Conservation (phyloP, 805 yeast species). For the Ogataea ramenticola region DNA sequence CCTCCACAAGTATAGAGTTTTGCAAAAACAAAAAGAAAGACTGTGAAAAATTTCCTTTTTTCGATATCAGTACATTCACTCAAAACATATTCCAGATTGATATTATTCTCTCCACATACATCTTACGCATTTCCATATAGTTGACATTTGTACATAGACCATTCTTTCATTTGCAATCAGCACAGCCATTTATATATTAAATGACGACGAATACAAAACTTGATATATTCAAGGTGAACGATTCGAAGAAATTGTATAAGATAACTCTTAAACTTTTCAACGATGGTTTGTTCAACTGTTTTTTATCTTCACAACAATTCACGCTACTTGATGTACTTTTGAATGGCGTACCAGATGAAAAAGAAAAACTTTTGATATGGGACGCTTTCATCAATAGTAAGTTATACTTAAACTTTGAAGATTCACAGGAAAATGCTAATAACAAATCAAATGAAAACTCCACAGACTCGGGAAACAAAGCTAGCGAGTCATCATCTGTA, state of each 20-base stretch:
- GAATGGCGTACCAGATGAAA: slow-evolving; percentile 17
- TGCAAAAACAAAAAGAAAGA: no score
- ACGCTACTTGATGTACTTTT: slow-evolving; percentile 41
- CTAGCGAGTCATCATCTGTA: not conserved
- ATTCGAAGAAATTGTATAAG: slow-evolving; percentile 21
- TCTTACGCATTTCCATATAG: no score
- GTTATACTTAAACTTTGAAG: slow-evolving; percentile 21
- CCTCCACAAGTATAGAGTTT: no score
- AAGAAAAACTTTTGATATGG: slow-evolving; percentile 28
- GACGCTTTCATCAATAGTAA: slow-evolving; percentile 37
- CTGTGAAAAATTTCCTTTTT: no score
- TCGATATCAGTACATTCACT: no score
- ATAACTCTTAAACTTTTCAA: slow-evolving; percentile 29
- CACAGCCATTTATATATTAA: not conserved
- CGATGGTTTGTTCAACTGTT: slow-evolving; percentile 37
- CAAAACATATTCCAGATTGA: no score
- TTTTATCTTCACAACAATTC: slow-evolving; percentile 49
- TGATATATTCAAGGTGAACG: slow-evolving; percentile 13
- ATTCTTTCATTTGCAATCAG: not conserved
- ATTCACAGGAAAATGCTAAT: not conserved
- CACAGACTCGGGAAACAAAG: not conserved
- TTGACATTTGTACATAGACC: no score
- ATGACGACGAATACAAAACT: slow-evolving; percentile 1
- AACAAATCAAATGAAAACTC: not conserved
- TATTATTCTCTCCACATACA: no score